Conservation (phyloP, 1,284 basidiomycete genomes). For the Puccinia novopanici region DNA sequence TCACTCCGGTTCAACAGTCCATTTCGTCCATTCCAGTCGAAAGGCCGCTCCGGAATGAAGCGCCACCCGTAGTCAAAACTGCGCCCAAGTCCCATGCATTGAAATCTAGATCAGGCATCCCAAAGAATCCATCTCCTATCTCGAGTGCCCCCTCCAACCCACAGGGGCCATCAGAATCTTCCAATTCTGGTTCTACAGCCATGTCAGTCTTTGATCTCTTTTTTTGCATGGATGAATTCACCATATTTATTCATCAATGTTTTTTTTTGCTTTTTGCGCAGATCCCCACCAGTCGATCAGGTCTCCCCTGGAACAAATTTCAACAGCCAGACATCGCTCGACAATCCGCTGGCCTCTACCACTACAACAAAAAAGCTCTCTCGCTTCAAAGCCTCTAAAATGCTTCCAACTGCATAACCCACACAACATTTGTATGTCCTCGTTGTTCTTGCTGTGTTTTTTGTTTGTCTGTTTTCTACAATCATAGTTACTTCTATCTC, state of each 20-base stretch:
- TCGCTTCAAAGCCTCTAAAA: conserved; percentile 26
- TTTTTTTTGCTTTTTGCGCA: conserved; percentile 7
- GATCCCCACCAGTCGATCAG: not conserved
- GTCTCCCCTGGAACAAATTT: not conserved
- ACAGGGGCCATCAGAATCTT: not conserved
- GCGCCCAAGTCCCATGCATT: conserved; percentile 1
- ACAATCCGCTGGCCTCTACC: not conserved
- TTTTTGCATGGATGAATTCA: not conserved
- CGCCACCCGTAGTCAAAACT: conserved; percentile 37
- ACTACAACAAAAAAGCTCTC: conserved; percentile 11
- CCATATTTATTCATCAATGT: not conserved
- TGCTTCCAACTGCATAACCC: not conserved
- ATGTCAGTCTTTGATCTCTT: not conserved
- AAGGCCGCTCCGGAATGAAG: not conserved
- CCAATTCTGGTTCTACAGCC: not conserved
- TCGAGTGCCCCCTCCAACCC: not conserved
- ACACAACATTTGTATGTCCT: no score
- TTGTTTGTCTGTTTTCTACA: no score
- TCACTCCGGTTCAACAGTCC: conserved; percentile 2
- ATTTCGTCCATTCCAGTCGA: no score
- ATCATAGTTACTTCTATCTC: no score
- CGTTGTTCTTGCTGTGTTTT: no score
- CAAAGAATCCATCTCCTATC: not conserved
- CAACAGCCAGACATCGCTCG: no score
- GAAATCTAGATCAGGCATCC: not conserved